Percentiles rank a stretch among this genome's conserved stretches.
Conservation (phyloP, 441 rosid genomes). For the Syzygium syzygioides region DNA sequence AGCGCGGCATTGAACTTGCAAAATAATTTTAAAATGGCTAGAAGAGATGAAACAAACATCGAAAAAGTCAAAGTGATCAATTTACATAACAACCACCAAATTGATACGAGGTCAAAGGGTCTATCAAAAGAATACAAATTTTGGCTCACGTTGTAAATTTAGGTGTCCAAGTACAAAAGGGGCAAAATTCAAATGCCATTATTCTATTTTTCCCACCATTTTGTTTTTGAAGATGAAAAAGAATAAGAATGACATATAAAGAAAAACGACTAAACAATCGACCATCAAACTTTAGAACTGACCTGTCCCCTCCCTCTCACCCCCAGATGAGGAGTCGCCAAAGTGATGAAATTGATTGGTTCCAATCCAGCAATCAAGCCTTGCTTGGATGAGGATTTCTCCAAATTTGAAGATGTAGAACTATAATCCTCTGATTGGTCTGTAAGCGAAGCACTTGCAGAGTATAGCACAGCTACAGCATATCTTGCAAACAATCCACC, state of each 20-base stretch:
- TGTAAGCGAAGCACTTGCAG: constrained; percentile 22
- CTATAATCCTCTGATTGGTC: constrained; percentile 19
- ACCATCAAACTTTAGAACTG: constrained; percentile 18
- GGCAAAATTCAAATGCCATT: neutral
- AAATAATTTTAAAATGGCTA: neutral
- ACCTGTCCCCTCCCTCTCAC: constrained; percentile 95
- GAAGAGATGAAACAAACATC: neutral
- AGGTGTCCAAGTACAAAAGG: neutral
- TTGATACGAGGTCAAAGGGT: neutral
- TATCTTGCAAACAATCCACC: constrained; percentile 94
- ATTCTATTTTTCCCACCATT: neutral
- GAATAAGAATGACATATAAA: neutral
- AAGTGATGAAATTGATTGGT: constrained; percentile 78
- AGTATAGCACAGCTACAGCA: constrained; percentile 65
- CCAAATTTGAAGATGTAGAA: constrained; percentile 22
- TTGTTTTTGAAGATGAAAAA: neutral
- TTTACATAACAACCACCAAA: neutral
- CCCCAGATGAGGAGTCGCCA: constrained; percentile 98
- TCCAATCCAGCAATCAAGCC: constrained; percentile 86
- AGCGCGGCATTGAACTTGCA: neutral
- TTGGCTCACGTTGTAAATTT: neutral
- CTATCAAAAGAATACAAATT: neutral
- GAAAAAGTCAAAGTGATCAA: neutral
- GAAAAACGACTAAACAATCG: neutral
- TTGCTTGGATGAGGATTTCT: constrained; percentile 24